These are phyloP conservation scores for Pseudogymnoascus sp. DNA, from an alignment of 2,329 filamentous ascomycete species.

Conservation along the genomic window DNA sequence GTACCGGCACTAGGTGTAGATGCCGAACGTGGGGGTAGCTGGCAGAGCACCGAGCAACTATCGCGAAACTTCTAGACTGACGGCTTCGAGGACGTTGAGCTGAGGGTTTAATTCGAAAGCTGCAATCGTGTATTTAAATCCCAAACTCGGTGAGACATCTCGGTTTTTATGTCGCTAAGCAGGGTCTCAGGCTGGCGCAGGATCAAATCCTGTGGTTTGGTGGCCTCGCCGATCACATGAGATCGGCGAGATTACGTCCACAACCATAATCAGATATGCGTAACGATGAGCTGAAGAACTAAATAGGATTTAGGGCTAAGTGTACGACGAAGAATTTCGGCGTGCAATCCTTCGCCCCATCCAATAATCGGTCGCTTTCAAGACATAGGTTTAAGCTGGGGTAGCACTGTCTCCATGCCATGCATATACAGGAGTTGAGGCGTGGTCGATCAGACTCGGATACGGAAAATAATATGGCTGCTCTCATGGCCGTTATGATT, in stretches of 20 bases:
- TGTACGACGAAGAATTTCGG: too few species aligned
- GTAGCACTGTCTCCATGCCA: background rate
- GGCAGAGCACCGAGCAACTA: background rate
- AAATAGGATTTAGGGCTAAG: too few species aligned
- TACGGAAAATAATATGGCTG: background rate
- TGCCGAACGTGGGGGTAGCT: background rate
- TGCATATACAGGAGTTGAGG: conserved; percentile 2
- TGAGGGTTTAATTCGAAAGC: background rate
- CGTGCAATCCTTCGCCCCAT: too few species aligned
- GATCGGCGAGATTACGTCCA: background rate
- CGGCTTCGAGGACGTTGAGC: background rate
- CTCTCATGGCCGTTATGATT: background rate
- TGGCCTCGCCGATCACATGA: background rate
- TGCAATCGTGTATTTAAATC: background rate
- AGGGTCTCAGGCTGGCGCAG: background rate
- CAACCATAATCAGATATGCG: too few species aligned
- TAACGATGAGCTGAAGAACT: too few species aligned
- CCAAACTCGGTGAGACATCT: background rate
- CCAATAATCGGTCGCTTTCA: background rate
- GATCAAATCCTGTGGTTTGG: background rate
- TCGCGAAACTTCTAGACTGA: background rate
- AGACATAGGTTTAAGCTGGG: background rate
- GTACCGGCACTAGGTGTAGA: background rate
- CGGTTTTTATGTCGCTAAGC: background rate
- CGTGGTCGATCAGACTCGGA: background rate